Conservation (phyloP, 768 basidiomycete genomes). For the Clavulina sp. region DNA sequence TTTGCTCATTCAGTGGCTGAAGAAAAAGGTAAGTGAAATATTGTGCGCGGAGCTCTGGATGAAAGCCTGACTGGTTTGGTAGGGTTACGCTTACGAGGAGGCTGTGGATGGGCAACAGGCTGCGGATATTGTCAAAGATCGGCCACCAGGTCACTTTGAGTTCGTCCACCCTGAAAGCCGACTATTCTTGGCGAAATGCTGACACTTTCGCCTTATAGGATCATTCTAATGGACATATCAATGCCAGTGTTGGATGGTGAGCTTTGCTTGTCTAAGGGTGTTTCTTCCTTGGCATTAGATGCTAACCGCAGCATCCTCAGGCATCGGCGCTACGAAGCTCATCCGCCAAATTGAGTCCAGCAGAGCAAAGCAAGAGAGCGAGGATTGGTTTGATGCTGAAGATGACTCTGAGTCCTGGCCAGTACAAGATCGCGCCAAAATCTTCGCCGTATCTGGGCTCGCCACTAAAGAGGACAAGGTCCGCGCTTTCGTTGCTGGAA, state of each 20-base stretch:
- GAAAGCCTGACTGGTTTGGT: too few relatives aligned
- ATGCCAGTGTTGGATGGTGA: slow-evolving; percentile 88
- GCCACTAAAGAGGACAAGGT: slow-evolving; percentile 87
- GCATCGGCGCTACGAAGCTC: slow-evolving; percentile 65
- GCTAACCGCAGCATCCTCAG: too few relatives aligned
- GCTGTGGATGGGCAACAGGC: slow-evolving; percentile 78
- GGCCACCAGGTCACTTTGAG: slow-evolving; percentile 67
- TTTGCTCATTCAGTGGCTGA: slow-evolving; percentile 32
- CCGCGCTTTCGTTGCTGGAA: slow-evolving; percentile 78
- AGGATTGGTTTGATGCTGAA: too few relatives aligned
- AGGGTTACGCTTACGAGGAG: slow-evolving; percentile 60
- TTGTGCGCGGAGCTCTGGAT: too few relatives aligned
- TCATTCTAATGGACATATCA: slow-evolving; percentile 40
- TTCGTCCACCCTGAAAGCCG: too few relatives aligned
- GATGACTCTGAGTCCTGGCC: too few relatives aligned
- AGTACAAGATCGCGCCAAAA: slow-evolving; percentile 21
- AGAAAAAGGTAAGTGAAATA: too few relatives aligned
- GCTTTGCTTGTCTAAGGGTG: too few relatives aligned
- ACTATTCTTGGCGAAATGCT: too few relatives aligned
- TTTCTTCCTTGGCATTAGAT: too few relatives aligned
- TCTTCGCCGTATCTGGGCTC: slow-evolving; percentile 84
- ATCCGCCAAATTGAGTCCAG: slow-evolving; percentile 77
- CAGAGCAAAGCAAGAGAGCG: too few relatives aligned
- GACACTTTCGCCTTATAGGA: not conserved
- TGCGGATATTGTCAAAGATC: slow-evolving; percentile 45